phyloP scores from a whole-genome alignment of 495 filamentous ascomycete species.

The Aspergillus bridgeri region DNA sequence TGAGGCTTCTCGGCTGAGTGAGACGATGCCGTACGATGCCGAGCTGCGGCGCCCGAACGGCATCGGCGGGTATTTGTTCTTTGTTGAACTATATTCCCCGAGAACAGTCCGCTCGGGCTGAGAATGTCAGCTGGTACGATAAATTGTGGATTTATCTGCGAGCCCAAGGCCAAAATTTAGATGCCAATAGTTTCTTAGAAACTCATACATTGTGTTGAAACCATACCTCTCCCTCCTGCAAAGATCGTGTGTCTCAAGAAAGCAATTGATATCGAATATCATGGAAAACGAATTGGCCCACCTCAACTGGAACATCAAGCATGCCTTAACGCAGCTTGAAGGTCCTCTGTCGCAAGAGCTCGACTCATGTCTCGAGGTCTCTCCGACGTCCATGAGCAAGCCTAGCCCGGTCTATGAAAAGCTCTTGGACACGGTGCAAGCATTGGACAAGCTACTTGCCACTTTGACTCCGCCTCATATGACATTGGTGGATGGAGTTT shows the following conservation, averaged over 20 bases:
- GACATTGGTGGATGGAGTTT: neutral
- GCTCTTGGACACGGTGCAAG: neutral
- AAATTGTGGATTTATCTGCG: neutral
- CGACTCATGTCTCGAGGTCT: neutral
- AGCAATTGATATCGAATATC: neutral
- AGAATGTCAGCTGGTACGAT: neutral
- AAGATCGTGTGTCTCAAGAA: neutral
- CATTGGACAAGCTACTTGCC: neutral
- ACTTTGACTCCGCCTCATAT: neutral
- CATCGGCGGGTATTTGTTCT: neutral
- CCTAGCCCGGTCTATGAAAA: neutral
- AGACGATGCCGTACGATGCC: neutral
- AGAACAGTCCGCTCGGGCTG: neutral
- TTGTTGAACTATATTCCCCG: neutral
- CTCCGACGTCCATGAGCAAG: neutral
- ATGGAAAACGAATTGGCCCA: neutral
- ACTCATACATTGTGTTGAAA: neutral
- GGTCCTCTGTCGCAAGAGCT: neutral
- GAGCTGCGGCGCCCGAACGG: neutral
- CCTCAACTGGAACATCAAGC: neutral
- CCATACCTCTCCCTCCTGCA: neutral
- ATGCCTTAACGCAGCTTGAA: neutral
- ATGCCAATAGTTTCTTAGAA: neutral
- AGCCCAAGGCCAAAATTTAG: neutral
- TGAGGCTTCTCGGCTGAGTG: neutral